These are phyloP conservation scores for Aspergillus niger DNA, from an alignment of 2,329 filamentous ascomycete species.

Conservation along the genomic window DNA sequence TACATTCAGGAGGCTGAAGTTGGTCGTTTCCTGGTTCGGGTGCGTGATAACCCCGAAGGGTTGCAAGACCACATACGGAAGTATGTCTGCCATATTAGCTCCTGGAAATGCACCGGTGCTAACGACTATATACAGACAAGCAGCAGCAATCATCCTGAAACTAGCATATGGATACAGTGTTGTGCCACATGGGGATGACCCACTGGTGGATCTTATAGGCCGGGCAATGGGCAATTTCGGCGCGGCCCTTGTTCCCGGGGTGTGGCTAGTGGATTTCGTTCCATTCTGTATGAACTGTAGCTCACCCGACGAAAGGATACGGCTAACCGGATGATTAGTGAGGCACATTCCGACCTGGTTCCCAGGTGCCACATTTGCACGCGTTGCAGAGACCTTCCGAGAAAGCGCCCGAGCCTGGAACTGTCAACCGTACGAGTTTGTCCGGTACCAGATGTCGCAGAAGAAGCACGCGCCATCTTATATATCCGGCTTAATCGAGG, in stretches of 20 bases:
- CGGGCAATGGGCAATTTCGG: slow-evolving; percentile 45
- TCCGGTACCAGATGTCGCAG: slow-evolving; percentile 15
- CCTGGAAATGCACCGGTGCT: neutral
- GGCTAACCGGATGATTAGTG: slow-evolving; percentile 9
- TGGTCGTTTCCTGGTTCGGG: slow-evolving; percentile 47
- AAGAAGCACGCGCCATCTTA: slow-evolving; percentile 18
- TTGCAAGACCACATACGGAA: slow-evolving; percentile 48
- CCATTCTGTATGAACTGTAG: slow-evolving; percentile 11
- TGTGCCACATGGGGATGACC: slow-evolving; percentile 43
- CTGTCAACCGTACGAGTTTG: slow-evolving; percentile 44
- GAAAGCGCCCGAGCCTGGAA: slow-evolving; percentile 34
- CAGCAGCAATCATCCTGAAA: slow-evolving; percentile 47
- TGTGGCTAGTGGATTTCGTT: slow-evolving; percentile 18
- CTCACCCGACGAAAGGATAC: neutral
- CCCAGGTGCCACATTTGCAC: slow-evolving; percentile 6
- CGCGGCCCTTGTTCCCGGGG: slow-evolving; percentile 6
- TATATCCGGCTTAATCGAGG: slow-evolving; percentile 21
- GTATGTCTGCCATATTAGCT: slow-evolving; percentile 28
- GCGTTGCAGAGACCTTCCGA: neutral
- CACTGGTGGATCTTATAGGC: slow-evolving; percentile 47
- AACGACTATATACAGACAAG: slow-evolving; percentile 29
- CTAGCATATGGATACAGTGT: slow-evolving; percentile 52
- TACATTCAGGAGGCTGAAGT: slow-evolving; percentile 49
- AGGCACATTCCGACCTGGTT: slow-evolving; percentile 13
- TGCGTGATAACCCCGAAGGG: slow-evolving; percentile 42